Evolutionary conservation across 2,329 filamentous ascomycete genomes (phyloP).

Genomic region (Cytospora paraplurivora): DNA sequence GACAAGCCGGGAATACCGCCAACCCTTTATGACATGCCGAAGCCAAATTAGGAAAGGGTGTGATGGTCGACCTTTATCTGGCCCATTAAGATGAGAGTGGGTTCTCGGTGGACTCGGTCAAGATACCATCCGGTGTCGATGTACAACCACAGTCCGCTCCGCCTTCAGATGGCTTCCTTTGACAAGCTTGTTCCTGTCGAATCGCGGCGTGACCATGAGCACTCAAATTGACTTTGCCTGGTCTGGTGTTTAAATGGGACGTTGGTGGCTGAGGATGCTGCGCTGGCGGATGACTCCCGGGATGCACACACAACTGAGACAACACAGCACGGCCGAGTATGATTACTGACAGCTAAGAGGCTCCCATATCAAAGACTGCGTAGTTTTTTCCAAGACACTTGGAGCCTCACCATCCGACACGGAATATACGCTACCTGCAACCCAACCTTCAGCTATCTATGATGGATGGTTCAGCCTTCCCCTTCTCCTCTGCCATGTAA

Average conservation of each 20-base stretch:
- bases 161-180: background rate
- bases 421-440: background rate
- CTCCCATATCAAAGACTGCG: slow-evolving; percentile 9
- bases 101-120: slow-evolving; percentile 9
- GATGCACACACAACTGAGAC: slow-evolving; percentile 15
- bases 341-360: slow-evolving; percentile 9
- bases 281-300: slow-evolving; percentile 21
- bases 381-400: slow-evolving; percentile 8
- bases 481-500: background rate
- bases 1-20: slow-evolving; percentile 15
- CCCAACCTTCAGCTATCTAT: slow-evolving; percentile 12
- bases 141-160: background rate
- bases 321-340: slow-evolving; percentile 4
- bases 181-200: background rate
- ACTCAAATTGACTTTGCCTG: background rate
- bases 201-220: background rate
- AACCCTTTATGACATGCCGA: background rate
- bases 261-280: slow-evolving; percentile 8
- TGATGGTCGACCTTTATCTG: background rate
- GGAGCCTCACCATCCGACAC: background rate
- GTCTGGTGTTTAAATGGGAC: slow-evolving; percentile 6
- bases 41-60: background rate
- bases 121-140: background rate
- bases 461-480: slow-evolving; percentile 8
- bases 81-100: slow-evolving; percentile 19